These are phyloP conservation scores for Huiozyma sinensis DNA, from an alignment of 805 yeast genomes.

Conservation along the genomic window DNA sequence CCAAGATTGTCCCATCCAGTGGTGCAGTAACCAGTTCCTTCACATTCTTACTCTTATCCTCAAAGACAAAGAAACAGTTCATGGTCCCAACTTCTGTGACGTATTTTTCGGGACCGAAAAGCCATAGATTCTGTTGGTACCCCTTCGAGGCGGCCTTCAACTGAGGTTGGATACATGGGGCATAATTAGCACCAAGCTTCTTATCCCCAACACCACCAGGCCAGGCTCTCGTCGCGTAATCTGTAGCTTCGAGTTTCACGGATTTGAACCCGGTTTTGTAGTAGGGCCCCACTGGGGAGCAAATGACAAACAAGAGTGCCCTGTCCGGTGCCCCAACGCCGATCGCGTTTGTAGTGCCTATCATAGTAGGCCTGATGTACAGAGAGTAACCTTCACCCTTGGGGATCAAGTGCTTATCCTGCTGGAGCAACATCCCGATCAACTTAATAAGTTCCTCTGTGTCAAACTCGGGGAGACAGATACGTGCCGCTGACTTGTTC, in stretches of 20 bases:
- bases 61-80: constrained; percentile 84
- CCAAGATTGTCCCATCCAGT: constrained; percentile 89
- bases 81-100: constrained; percentile 96
- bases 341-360: constrained; percentile 80
- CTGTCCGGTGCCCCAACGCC: constrained; percentile 77
- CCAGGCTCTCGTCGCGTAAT: constrained; percentile 95
- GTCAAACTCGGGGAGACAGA: constrained; percentile 81
- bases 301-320: constrained; percentile 76
- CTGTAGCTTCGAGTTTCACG: constrained; percentile 85
- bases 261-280: constrained; percentile 95
- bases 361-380: constrained; percentile 87
- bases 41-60: constrained; percentile 59
- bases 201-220: constrained; percentile 96
- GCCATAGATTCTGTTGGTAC: constrained; percentile 91
- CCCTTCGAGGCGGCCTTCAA: constrained; percentile 81
- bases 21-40: constrained; percentile 93
- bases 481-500: constrained; percentile 81
- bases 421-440: constrained; percentile 59
- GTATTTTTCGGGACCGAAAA: constrained; percentile 76
- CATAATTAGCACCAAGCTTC: constrained; percentile 95
- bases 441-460: constrained; percentile 62
- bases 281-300: constrained; percentile 96
- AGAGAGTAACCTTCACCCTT: constrained; percentile 77
- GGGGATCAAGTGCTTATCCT: constrained; percentile 73
- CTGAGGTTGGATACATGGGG: constrained; percentile 89